Base-by-base conservation (phyloP, 768 basidiomycete species). In the Boletus insuetus region DNA sequence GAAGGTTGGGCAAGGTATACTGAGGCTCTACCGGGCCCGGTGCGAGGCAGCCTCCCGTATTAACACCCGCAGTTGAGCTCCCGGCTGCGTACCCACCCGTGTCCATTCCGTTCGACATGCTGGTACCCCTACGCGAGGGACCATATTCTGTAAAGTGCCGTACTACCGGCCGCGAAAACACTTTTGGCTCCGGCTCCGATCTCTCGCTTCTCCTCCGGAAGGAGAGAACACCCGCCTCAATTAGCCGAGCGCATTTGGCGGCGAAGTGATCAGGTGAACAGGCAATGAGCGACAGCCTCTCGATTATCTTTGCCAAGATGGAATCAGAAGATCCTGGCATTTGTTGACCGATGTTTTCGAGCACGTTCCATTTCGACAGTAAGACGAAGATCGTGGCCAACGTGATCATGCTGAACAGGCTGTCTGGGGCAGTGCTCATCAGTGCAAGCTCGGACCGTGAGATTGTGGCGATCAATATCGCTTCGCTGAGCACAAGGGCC, bases 311-410 rank as follows among this genome's bases (percentile, higher is more conserved):
- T 7, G 64, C 55, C 47, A 79, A 56, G 40, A 78, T 65, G 11
- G 64, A 58, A 55, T 77, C 75, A 46, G 70, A 74, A n/a, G 72
- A 70, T 7, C 74, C 75, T 0, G 70, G 67, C 35, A 78, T 62
- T 16, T 70, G 71, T 38, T 68, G 63, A 10, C 69, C 67, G 0
- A 60, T 58, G 24, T 71, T 64, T 53, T 79, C 73, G 24, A 69
- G 55, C 24, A 77, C 65, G 44, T 64, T 71, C 63, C 78, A 77
- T 60, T 79, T 80, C 40, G 72, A 69, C 12, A 75, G 65, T 47
- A 79, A 70, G 46, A 80, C 55, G 46, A 71, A 78, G 2, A 76
- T 69, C 6, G 78, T 74, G 40, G 79, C 75, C 49, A 79, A 76
- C 0, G 72, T 65, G 43, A 79, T 67, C 71, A 80, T 72, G 31